Base-by-base conservation (phyloP, 139 green algal species). In the Haematococcus lacustris region DNA sequence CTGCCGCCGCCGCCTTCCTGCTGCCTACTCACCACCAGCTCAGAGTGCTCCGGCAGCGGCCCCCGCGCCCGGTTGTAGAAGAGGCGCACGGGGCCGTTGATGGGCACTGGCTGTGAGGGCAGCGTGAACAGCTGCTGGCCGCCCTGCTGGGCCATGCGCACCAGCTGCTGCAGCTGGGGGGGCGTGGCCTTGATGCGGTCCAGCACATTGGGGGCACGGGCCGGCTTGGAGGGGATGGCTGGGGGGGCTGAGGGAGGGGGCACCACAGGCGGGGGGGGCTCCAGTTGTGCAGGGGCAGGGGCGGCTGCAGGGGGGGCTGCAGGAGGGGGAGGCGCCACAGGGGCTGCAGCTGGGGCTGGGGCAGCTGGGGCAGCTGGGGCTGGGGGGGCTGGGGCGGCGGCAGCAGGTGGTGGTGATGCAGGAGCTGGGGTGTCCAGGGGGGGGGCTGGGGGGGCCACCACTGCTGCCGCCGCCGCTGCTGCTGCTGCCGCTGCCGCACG, bases 31-130 rank as follows among this genome's bases (percentile, higher is more conserved):
- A 71, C 40, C 40, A 62, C 40, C 3, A 53, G 21, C 3, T 17
- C 39, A 32, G 9, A n/a, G 53, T 4, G 66, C n/a, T 37, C 39
- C 0, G 88, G 77, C 65, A 94, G 83, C 5, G 86, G 81, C 0
- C 88, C 83, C 39, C n/a, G 35, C 6, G 70, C 38, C n/a, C 80
- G 75, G 73, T 95, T 88, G 80, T 95, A 95, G 47, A 86, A 90
- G 28, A 95, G 43, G 2, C 67, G n/a, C 47, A 72, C 67, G 3
- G 67, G 67, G 2, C 67, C 67, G 28, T 61, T 43, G 3, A 72
- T 32, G 17, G 67, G 28, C 25, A 72, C 67, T 3, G 67, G 67
- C 40, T 61, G 47, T 13, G 67, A 40, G 0, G 86, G 86, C 73
- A 83, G 71, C 0, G 66, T 80, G 63, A 87, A 83, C 39, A 86